Evolutionary conservation across 345 rosid genomes (phyloP), one percentile per base, ranked within the genome.

Genomic region (Gossypium raimondii): DNA sequence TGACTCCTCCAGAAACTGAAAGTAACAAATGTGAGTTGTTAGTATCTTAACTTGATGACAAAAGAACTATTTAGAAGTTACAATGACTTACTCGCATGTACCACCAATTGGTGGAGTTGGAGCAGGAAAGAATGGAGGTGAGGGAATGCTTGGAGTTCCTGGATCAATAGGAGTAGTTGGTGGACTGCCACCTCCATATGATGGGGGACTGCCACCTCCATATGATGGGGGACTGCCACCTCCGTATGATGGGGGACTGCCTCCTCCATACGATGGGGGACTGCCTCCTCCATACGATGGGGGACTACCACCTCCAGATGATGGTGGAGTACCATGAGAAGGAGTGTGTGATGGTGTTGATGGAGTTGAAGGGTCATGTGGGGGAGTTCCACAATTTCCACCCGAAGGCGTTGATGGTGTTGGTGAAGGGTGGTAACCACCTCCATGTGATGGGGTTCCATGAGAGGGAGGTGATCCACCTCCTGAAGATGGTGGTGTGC

Each of bases 1-100:
- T 95, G 94, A 79, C 74, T 88, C 79, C 89, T 93, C 99, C 99
- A 95, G 89, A 87, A 95, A 79, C 99, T 95, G 85, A 68, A 76
- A 45, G 48, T 22, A 78, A 59, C 9, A 50, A 25, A 69, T 22
- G 62, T 17, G 47, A 34, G 66, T 66, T 20, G 45, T 69, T 38
- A 75, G 43, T 27, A 0, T 34, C 51, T 16, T 51, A 18, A 13
- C 18, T 65, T 47, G 67, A 12, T 14, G 14, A 71, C 34, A 25
- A 52, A 70, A 45, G 11, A 4, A 67, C 41, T 69, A 17, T 38
- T 2, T 56, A 29, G 25, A 64, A 64, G 61, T 18, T 65, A 34
- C 18, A 13, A 61, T 11, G 9, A 82, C 98, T 84, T 84, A 95
- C 99, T 85, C 88, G 99, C 98, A 95, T 45, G 98, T 85, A 74